Conservation (phyloP, 345 rosid species). For the Mangifera indica region DNA sequence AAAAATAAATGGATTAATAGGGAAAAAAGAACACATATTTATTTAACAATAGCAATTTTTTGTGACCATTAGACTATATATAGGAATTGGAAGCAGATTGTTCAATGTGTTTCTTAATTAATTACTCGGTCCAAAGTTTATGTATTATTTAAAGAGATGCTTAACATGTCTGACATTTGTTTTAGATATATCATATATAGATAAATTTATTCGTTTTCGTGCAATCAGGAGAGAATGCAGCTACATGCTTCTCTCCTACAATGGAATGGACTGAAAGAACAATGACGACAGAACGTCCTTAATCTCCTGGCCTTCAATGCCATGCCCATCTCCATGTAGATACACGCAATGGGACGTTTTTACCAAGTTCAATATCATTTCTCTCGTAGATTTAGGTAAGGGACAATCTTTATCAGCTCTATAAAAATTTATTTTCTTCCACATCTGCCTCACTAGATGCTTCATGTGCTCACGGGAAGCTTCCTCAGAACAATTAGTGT, state of each 20-base stretch:
- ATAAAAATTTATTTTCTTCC: constrained; percentile 22
- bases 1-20: no score
- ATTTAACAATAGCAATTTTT: no score
- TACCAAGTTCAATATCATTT: background rate
- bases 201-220: no score
- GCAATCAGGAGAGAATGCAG: background rate
- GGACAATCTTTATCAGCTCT: background rate
- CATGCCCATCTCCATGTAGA: constrained; percentile 13
- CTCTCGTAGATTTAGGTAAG: background rate
- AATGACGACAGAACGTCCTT: background rate
- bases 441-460: constrained; percentile 17
- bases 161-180: no score
- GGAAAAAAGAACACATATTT: no score
- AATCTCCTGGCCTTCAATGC: background rate
- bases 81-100: no score
- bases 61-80: no score
- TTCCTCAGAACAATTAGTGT: constrained; percentile 25
- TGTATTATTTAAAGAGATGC: no score
- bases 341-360: constrained; percentile 13
- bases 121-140: no score
- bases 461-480: constrained; percentile 29
- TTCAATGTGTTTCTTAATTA: no score
- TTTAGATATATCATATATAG: no score
- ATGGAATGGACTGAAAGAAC: background rate
- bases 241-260: background rate